These are phyloP conservation scores for Neofusicoccum umdonicola DNA, from an alignment of 2,329 filamentous ascomycete genomes.

Conservation along the genomic window DNA sequence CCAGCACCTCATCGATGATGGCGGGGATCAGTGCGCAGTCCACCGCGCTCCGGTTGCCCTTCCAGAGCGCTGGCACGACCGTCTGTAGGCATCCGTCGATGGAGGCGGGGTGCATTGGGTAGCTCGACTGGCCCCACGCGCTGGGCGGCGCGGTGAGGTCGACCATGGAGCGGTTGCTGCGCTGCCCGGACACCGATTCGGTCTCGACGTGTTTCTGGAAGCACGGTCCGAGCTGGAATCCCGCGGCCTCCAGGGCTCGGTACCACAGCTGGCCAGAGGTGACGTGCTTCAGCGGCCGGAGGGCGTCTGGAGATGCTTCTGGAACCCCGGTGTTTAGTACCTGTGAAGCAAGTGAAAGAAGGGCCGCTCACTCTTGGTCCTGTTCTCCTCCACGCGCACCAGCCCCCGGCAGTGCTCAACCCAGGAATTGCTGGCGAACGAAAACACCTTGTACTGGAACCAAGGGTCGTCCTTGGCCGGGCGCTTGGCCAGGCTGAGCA, in stretches of 20 bases:
- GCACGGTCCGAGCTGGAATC: slow-evolving; percentile 12
- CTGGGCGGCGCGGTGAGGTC: slow-evolving; percentile 21
- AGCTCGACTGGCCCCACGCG: slow-evolving; percentile 20
- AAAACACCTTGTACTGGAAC: slow-evolving; percentile 25
- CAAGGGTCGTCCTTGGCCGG: slow-evolving; percentile 17
- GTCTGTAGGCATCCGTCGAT: slow-evolving; percentile 31
- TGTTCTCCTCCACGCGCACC: slow-evolving; percentile 18
- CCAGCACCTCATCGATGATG: slow-evolving; percentile 25
- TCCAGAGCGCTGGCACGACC: not conserved
- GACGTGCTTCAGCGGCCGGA: too few relatives aligned
- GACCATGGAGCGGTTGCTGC: slow-evolving; percentile 8
- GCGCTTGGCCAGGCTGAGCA: slow-evolving; percentile 20
- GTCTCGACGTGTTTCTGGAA: slow-evolving; percentile 15
- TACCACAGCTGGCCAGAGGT: not conserved
- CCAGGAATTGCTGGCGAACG: slow-evolving; percentile 14
- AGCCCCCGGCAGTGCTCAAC: slow-evolving; percentile 25
- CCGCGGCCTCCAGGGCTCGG: slow-evolving; percentile 10
- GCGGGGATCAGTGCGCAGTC: slow-evolving; percentile 24
- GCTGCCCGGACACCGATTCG: not conserved
- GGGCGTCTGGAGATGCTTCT: too few relatives aligned
- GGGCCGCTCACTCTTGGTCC: not conserved
- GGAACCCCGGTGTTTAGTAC: too few relatives aligned
- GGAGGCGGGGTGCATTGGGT: slow-evolving; percentile 28
- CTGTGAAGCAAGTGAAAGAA: too few relatives aligned
- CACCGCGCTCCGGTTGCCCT: slow-evolving; percentile 7